A percentile compares a stretch with the other conserved stretches of the same genome.
Evolutionary conservation across 352 stramenopile species (phyloP).

Genomic region (Globisporangium apiculatum): DNA sequence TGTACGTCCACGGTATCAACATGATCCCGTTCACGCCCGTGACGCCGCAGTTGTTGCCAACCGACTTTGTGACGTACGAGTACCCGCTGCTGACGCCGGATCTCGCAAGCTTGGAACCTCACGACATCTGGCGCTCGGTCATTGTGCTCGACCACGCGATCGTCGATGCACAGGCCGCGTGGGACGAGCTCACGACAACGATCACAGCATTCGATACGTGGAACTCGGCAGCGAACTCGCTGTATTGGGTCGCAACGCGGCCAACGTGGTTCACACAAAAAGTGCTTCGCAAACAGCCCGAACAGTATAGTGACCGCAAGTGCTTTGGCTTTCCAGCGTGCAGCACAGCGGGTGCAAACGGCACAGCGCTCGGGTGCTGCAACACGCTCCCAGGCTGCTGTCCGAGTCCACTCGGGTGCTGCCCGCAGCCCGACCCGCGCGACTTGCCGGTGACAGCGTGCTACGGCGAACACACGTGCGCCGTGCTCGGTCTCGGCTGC

Average conservation of each 20-base stretch:
- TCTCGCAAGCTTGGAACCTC: slow-evolving; percentile 23
- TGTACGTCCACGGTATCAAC: slow-evolving; percentile 82
- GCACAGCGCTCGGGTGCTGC: slow-evolving; percentile 57
- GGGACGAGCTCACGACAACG: slow-evolving; percentile 47
- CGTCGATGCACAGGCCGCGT: slow-evolving; percentile 43
- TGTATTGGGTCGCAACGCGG: slow-evolving; percentile 70
- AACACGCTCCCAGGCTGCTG: slow-evolving; percentile 64
- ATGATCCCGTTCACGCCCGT: slow-evolving; percentile 81
- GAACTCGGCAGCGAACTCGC: slow-evolving; percentile 64
- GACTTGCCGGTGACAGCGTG: slow-evolving; percentile 46
- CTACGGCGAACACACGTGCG: slow-evolving; percentile 59
- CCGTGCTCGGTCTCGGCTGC: slow-evolving; percentile 44
- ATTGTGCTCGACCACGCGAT: slow-evolving; percentile 71
- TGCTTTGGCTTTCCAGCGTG: slow-evolving; percentile 68
- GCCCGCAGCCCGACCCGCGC: slow-evolving; percentile 33
- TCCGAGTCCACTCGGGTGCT: slow-evolving; percentile 54
- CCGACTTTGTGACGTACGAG: slow-evolving; percentile 53
- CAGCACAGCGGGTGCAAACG: slow-evolving; percentile 42
- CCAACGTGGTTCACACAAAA: slow-evolving; percentile 60
- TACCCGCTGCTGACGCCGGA: slow-evolving; percentile 45
- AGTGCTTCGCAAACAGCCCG: slow-evolving; percentile 18
- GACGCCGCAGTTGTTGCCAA: slow-evolving; percentile 42
- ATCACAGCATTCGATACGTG: slow-evolving; percentile 61
- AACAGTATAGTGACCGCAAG: slow-evolving; percentile 31
- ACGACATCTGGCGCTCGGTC: slow-evolving; percentile 72